Percentiles rank a stretch among this genome's conserved stretches.
These are phyloP conservation scores for Aspergillus flavus DNA, from an alignment of 2,329 filamentous ascomycete genomes.

Conservation along the genomic window DNA sequence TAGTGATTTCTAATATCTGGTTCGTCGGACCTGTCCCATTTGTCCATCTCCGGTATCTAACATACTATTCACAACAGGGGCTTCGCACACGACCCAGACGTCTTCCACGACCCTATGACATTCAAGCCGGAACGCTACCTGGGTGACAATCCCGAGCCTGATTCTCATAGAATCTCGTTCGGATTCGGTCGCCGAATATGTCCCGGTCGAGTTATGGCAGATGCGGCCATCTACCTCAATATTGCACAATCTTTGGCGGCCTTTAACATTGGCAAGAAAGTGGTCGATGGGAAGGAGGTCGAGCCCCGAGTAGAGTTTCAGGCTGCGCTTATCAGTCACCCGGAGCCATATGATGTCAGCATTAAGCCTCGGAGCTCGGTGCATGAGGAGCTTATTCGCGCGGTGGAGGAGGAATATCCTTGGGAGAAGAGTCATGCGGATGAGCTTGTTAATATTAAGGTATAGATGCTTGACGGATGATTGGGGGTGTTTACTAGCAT, in stretches of 20 bases:
- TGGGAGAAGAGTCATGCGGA: constrained; percentile 19
- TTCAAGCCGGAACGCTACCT: constrained; percentile 51
- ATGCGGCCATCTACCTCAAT: constrained; percentile 22
- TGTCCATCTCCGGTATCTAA: not conserved
- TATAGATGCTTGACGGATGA: not conserved
- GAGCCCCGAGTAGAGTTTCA: constrained; percentile 18
- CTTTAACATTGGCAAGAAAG: constrained; percentile 23
- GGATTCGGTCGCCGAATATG: constrained; percentile 27
- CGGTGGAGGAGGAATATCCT: constrained; percentile 12
- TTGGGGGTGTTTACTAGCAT: not conserved
- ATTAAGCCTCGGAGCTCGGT: constrained; percentile 13
- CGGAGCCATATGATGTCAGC: constrained; percentile 10
- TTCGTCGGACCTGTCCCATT: constrained; percentile 13
- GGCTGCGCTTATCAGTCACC: constrained; percentile 18
- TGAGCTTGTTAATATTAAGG: constrained; percentile 3
- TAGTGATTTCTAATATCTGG: constrained; percentile 42
- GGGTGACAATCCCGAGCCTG: constrained; percentile 36
- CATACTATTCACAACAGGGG: constrained; percentile 30
- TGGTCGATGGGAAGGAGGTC: constrained; percentile 14
- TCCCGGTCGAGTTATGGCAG: constrained; percentile 24
- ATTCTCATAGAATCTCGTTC: constrained; percentile 35
- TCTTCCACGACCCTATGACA: constrained; percentile 38
- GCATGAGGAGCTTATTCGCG: constrained; percentile 15
- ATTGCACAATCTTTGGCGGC: constrained; percentile 20
- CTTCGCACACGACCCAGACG: constrained; percentile 42